Evolutionary conservation across 2,329 filamentous ascomycete genomes (phyloP).

Genomic region (Xylariaceae sp.): DNA sequence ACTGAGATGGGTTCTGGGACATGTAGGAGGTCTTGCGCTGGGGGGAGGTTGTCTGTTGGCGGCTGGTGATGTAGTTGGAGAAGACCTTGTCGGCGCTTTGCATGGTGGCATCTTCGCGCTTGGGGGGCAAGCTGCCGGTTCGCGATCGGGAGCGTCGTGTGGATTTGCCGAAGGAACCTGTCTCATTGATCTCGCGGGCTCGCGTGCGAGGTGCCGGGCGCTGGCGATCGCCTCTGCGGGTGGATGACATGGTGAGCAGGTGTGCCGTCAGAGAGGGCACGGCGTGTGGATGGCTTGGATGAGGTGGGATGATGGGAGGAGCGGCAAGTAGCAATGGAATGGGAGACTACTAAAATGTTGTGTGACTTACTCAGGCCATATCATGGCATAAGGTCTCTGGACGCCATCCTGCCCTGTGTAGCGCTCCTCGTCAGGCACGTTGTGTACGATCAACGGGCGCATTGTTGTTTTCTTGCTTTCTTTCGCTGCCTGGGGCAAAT

Average conservation of each 20-base stretch:
- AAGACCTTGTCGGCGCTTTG: conserved; percentile 62
- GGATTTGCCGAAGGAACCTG: conserved; percentile 66
- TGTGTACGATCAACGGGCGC: conserved; percentile 66
- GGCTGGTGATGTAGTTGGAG: conserved; percentile 54
- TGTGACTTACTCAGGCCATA: conserved; percentile 57
- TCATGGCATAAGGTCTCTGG: conserved; percentile 64
- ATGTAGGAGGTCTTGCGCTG: conserved; percentile 38
- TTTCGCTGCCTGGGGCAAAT: background rate
- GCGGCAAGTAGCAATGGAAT: background rate
- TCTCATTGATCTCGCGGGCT: conserved; percentile 52
- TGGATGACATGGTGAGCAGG: conserved; percentile 17
- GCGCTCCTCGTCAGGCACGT: conserved; percentile 66
- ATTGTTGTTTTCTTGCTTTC: conserved; percentile 37
- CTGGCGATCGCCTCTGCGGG: conserved; percentile 51
- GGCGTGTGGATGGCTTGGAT: background rate
- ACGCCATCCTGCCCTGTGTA: conserved; percentile 65
- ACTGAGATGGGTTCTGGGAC: conserved; percentile 32
- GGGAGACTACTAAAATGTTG: background rate
- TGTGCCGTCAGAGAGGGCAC: background rate
- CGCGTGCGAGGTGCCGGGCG: conserved; percentile 47
- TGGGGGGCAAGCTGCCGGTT: conserved; percentile 53
- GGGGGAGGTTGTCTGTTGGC: conserved; percentile 36
- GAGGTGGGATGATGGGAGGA: background rate
- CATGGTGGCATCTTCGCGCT: conserved; percentile 60
- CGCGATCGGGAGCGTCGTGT: conserved; percentile 61